phyloP scores from a whole-genome alignment of 1,139 yeast species.

The Blastobotrys elegans region DNA sequence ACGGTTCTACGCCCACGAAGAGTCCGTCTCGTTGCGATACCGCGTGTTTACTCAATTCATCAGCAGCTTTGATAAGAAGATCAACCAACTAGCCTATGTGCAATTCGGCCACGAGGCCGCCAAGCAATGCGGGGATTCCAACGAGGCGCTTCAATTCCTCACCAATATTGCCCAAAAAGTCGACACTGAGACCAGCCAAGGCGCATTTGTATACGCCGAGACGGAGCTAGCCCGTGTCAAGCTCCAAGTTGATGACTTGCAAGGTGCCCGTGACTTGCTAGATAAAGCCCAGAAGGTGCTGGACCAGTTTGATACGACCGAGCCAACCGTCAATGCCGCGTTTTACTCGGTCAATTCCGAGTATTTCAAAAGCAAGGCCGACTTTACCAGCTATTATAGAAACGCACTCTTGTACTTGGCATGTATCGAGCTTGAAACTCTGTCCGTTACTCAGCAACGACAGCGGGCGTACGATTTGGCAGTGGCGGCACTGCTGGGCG shows the following conservation, averaged over 20 bases:
- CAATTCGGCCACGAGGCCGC: conserved; percentile 65
- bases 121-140: conserved; percentile 41
- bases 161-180: conserved; percentile 47
- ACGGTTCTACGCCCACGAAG: conserved; percentile 52
- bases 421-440: conserved; percentile 49
- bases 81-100: conserved; percentile 75
- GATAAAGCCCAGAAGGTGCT: conserved; percentile 56
- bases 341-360: conserved; percentile 79
- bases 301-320: conserved; percentile 57
- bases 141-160: conserved; percentile 56
- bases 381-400: conserved; percentile 75
- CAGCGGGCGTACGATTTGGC: conserved; percentile 76
- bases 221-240: conserved; percentile 75
- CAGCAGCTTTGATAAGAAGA: conserved; percentile 56
- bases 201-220: conserved; percentile 58
- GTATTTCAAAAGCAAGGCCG: conserved; percentile 65
- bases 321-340: conserved; percentile 72
- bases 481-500: conserved; percentile 85
- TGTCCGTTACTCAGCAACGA: conserved; percentile 50
- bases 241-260: conserved; percentile 52
- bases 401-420: conserved; percentile 60
- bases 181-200: conserved; percentile 37
- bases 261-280: conserved; percentile 64
- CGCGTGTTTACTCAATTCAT: conserved; percentile 72
- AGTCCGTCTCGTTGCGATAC: conserved; percentile 51